Conservation (phyloP, 139 green algal species). For the Coelastrella sp. region DNA sequence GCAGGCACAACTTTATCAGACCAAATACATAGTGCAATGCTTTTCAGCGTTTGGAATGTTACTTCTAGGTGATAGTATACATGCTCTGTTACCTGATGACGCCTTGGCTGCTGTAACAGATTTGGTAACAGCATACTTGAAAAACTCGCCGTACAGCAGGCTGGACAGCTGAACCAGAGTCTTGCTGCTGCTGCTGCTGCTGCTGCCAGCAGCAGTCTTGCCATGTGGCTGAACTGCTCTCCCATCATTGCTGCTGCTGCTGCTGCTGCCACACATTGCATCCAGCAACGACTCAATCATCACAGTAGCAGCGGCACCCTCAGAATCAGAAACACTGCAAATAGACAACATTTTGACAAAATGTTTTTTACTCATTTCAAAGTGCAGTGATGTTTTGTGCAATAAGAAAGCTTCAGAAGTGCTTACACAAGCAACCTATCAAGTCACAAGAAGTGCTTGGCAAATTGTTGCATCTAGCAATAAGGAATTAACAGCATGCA, state of each 20-base stretch:
- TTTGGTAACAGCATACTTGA: constrained; percentile 1
- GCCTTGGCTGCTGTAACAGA: not conserved
- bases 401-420: not conserved
- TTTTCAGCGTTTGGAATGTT: too few species aligned
- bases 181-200: constrained; percentile 3
- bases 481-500: too few species aligned
- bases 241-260: constrained; percentile 21
- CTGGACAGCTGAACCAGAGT: not conserved
- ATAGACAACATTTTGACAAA: not conserved
- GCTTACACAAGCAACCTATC: not conserved
- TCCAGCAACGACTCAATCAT: constrained; percentile 20
- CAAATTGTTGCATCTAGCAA: too few species aligned
- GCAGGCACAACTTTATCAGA: too few species aligned
- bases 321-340: constrained; percentile 15
- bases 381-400: too few species aligned
- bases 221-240: too few species aligned
- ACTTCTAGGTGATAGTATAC: too few species aligned
- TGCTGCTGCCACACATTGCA: constrained; percentile 41
- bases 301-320: not conserved
- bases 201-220: not conserved
- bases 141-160: constrained; percentile 5
- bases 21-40: too few species aligned
- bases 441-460: not conserved
- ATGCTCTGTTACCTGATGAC: not conserved
- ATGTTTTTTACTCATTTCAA: too few species aligned